These are phyloP conservation scores for Sporisorium reilianum DNA, from an alignment of 1,284 basidiomycete species.

Conservation along the genomic window DNA sequence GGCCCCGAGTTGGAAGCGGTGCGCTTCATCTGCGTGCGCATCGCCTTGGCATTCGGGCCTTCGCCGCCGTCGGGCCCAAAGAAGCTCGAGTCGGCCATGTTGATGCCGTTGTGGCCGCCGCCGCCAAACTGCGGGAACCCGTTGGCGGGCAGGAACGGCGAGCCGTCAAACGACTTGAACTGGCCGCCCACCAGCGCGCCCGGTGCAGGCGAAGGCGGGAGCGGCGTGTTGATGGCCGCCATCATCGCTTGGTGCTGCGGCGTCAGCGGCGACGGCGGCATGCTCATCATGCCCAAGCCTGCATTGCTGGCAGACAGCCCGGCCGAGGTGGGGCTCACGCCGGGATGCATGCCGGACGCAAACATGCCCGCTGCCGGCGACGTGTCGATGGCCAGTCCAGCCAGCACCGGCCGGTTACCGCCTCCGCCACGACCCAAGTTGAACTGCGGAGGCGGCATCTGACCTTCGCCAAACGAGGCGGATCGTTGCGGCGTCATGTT, in stretches of 20 bases:
- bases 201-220: constrained; percentile 59
- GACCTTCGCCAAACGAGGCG: constrained; percentile 48
- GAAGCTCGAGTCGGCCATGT: constrained; percentile 31
- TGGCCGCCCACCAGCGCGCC: constrained; percentile 29
- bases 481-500: constrained; percentile 40
- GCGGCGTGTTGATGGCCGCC: constrained; percentile 59
- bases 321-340: constrained; percentile 39
- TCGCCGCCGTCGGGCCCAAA: constrained; percentile 34
- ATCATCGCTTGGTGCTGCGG: constrained; percentile 56
- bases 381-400: constrained; percentile 53
- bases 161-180: constrained; percentile 36
- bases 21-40: constrained; percentile 57
- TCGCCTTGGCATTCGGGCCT: constrained; percentile 56
- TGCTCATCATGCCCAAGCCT: constrained; percentile 52
- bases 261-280: constrained; percentile 46
- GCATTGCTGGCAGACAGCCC: constrained; percentile 43
- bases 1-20: constrained; percentile 56
- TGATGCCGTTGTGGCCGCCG: constrained; percentile 8
- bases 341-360: constrained; percentile 28
- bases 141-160: constrained; percentile 27
- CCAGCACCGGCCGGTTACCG: constrained; percentile 16
- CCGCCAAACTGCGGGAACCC: constrained; percentile 26
- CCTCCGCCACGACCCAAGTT: constrained; percentile 24
- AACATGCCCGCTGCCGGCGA: constrained; percentile 38
- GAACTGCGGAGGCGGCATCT: constrained; percentile 46